Evolutionary conservation across 805 yeast genomes (phyloP).

Genomic region (Kurtzmaniella cleridarum): DNA sequence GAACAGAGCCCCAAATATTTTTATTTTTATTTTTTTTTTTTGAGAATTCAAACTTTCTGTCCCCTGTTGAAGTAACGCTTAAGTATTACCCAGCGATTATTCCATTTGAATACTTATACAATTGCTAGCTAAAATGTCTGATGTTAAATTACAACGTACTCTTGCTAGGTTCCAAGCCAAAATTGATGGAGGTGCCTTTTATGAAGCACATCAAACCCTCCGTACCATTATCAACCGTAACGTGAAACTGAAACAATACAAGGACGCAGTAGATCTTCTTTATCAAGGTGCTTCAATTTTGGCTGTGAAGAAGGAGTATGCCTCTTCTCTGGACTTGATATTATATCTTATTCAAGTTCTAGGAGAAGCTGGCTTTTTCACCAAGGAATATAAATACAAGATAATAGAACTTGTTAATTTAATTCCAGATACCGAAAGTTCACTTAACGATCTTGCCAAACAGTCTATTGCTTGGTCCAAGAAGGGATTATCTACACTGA

Average conservation of each 20-base stretch:
- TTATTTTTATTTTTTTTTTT: no score
- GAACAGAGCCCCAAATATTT: no score
- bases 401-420: conserved; percentile 43
- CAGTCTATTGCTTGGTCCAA: conserved; percentile 65
- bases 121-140: conserved; percentile 9
- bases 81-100: no score
- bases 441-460: conserved; percentile 60
- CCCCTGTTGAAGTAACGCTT: no score
- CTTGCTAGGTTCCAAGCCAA: conserved; percentile 62
- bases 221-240: conserved; percentile 86
- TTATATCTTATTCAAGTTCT: conserved; percentile 69
- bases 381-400: conserved; percentile 40
- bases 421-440: conserved; percentile 38
- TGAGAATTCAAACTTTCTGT: no score
- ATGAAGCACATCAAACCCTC: conserved; percentile 94
- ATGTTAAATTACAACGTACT: conserved; percentile 50
- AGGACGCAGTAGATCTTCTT: conserved; percentile 68
- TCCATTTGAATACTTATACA: no score
- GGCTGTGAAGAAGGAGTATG: conserved; percentile 64
- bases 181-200: conserved; percentile 69
- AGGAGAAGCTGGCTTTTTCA: conserved; percentile 41
- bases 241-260: conserved; percentile 60
- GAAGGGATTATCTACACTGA: conserved; percentile 36
- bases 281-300: conserved; percentile 67
- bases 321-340: conserved; percentile 76